phyloP scores from a whole-genome alignment of 108 stramenopile species.

The Cyclotella sp. region DNA sequence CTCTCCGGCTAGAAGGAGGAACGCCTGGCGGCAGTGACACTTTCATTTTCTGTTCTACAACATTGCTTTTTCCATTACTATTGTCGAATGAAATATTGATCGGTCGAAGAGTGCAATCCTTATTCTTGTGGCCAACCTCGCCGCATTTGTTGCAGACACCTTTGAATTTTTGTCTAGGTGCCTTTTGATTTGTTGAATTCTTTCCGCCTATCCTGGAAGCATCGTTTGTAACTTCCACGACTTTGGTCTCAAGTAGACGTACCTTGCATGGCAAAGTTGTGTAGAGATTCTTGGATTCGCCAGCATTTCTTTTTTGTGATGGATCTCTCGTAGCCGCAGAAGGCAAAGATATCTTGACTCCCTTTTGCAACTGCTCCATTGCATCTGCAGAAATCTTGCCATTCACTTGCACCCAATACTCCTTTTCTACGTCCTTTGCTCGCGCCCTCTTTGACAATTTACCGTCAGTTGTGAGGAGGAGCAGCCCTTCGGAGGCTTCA shows the following conservation, averaged over 20 bases:
- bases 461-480: slow-evolving; percentile 80
- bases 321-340: not conserved
- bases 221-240: not conserved
- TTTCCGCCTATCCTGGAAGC: not conserved
- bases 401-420: slow-evolving; percentile 69
- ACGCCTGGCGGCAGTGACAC: slow-evolving; percentile 27
- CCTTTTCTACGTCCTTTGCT: slow-evolving; percentile 32
- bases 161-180: slow-evolving; percentile 24
- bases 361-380: slow-evolving; percentile 52
- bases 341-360: slow-evolving; percentile 39
- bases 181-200: not conserved
- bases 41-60: not conserved
- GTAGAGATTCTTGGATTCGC: slow-evolving; percentile 3
- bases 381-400: slow-evolving; percentile 58
- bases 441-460: slow-evolving; percentile 50
- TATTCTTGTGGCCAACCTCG: slow-evolving; percentile 21
- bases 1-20: slow-evolving; percentile 14
- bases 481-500: slow-evolving; percentile 73
- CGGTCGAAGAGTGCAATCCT: slow-evolving; percentile 18
- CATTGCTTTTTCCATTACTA: not conserved
- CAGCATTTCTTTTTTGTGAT: not conserved
- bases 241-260: slow-evolving; percentile 16
- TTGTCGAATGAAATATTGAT: not conserved
- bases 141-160: slow-evolving; percentile 34
- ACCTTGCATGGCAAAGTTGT: slow-evolving; percentile 25